phyloP scores from a whole-genome alignment of 257 asterid species.

The Solanum chilense region DNA sequence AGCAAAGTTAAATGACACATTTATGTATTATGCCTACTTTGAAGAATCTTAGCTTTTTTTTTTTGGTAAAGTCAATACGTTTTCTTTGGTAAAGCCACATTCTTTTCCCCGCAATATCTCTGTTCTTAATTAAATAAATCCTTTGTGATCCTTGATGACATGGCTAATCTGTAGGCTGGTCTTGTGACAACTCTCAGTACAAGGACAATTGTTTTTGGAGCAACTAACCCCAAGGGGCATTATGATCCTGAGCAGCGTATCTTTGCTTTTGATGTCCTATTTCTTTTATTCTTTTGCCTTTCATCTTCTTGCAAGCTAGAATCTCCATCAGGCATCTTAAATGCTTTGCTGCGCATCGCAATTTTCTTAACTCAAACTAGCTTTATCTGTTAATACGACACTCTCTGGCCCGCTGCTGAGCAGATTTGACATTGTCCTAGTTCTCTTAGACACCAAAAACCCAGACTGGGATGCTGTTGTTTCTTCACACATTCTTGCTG shows the following conservation, averaged over 20 bases:
- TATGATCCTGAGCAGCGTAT: conserved; percentile 92
- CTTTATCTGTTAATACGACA: conserved; percentile 88
- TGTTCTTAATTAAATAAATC: background rate
- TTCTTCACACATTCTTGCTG: conserved; percentile 86
- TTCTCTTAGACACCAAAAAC: conserved; percentile 88
- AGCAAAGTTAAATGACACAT: no score
- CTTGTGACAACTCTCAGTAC: conserved; percentile 97
- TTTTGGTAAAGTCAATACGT: background rate
- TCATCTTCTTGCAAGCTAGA: background rate
- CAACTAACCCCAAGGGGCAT: conserved; percentile 97
- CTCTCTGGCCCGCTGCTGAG: conserved; percentile 95
- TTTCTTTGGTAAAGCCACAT: background rate
- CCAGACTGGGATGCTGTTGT: conserved; percentile 98
- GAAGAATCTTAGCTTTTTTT: background rate
- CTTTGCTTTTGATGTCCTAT: conserved; percentile 20
- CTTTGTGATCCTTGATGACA: background rate
- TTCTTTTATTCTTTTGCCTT: background rate
- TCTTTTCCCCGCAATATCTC: background rate
- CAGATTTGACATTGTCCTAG: conserved; percentile 95
- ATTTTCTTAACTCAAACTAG: conserved; percentile 45
- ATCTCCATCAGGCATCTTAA: background rate
- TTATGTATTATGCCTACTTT: background rate
- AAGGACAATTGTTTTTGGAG: conserved; percentile 88
- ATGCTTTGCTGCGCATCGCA: background rate
- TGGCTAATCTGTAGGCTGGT: conserved; percentile 62